Evolutionary conservation across 2,329 filamentous ascomycete genomes (phyloP).

Genomic region (Phaeoacremonium minimum): DNA sequence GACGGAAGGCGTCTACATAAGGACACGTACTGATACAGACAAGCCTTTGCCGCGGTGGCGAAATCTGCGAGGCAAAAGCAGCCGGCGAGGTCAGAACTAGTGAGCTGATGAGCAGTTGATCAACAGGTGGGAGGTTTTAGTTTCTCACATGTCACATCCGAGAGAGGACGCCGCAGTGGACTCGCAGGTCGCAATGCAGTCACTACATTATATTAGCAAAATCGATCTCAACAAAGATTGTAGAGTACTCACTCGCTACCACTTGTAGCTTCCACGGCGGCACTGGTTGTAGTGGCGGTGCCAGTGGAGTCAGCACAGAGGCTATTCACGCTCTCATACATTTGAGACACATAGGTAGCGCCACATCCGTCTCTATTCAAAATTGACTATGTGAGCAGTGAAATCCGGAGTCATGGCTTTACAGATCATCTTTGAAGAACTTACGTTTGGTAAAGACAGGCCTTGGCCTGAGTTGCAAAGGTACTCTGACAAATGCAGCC

Average conservation of each 20-base stretch:
- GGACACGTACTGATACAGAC: neutral
- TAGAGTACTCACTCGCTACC: too few relatives aligned
- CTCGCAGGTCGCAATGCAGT: neutral
- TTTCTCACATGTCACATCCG: neutral
- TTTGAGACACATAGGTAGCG: neutral
- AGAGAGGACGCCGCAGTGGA: neutral
- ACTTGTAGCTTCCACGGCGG: neutral
- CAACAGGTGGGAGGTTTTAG: too few relatives aligned
- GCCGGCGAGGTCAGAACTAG: neutral
- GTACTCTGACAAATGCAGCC: neutral
- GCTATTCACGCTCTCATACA: neutral
- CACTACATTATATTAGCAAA: too few relatives aligned
- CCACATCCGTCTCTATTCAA: too few relatives aligned
- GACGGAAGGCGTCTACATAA: too few relatives aligned
- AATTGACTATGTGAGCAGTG: too few relatives aligned
- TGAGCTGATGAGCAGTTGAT: too few relatives aligned
- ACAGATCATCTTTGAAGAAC: neutral
- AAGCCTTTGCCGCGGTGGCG: neutral
- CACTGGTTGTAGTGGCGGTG: neutral
- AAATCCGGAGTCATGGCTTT: neutral
- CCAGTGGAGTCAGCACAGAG: neutral
- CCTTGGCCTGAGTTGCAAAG: neutral
- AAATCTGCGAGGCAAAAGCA: neutral
- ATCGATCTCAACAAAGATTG: too few relatives aligned
- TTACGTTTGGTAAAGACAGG: neutral